Evolutionary conservation across 2,329 filamentous ascomycete species (phyloP), one percentile per base, ranked within the genome.

Genomic region (Aspergillus sp.): DNA sequence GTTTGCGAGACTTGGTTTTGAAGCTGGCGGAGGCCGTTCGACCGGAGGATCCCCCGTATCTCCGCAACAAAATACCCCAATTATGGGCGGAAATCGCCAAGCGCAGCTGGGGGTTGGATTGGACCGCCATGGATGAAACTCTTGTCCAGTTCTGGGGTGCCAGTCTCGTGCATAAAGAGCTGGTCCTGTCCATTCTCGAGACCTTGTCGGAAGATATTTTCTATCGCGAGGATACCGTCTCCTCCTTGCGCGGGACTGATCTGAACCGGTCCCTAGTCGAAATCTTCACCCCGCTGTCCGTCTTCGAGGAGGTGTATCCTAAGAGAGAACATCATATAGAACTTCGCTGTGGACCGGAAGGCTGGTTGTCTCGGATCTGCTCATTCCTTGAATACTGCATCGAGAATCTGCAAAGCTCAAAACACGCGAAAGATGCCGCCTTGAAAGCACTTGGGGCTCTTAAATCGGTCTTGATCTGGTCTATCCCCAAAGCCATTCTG

Each of bases 21-120:
- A 80, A 87, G 67, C 84, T 99, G 11, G 89, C 90, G 11, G 83
- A 88, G 64, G 80, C 82, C 55, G 78, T 95, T 41, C 79, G 83
- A 4, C 81, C 81, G 43, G 81, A 85, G 17, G 93, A 97, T 67
- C 89, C 90, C 2, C 72, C 82, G 30, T 99, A 92, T 68, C 77
- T 96, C 59, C 83, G 93, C 61, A 97, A 95, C 79, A 99, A 99
- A 76, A 87, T 94, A 32, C 90, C 90, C 24, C 88, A 95, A 73
- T 76, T 99, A 56, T 99, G 94, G 94, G 89, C 92, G 7, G 94
- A 97, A 71, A 80, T 96, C 49, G 91, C 92, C 38, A 97, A 97
- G 76, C 83, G 93, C 63, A 89, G 85, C 67, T 99, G 94, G 94
- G 90, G 82, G n/a, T 80, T 84, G 30, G 88, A 94, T 56, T 99